Base-by-base conservation (phyloP, 306 rosid genomes). In the Quercus glauca region DNA sequence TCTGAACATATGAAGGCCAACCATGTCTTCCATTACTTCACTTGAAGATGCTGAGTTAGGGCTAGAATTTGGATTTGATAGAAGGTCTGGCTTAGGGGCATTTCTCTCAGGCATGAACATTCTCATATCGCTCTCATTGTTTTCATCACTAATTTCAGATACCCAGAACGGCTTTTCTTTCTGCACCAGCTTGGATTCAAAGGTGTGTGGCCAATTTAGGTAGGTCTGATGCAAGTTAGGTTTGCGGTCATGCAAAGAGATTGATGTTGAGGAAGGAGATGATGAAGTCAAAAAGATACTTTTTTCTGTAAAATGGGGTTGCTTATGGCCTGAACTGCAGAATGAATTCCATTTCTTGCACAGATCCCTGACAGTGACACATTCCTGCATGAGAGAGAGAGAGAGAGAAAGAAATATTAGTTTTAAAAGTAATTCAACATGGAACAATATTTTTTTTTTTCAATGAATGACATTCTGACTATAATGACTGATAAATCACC, bases 41-140 rank as follows among this genome's bases (percentile, higher is more conserved):
- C 98, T 93, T 23, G 98, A 91, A 67, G 97, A 93, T 29, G 98
- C 97, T 25, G 97, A 93, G 79, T 93, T 93, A 2, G 98, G 98
- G 69, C 97, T 91, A 0, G 98, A 93, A 78, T 93, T 93, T 0
- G 98, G 97, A 74, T 91, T 93, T 52, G 97, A 93, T 58, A 93
- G 80, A 49, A 93, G 97, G 8, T 90, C 97, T 7, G 98, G 98
- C n/a, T 89, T 93, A 15, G 88, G 83, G 35, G 74, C 82, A 80
- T 78, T 75, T 53, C 77, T 76, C 3, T 78, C 82, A 49, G 91
- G 89, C 77, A 85, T 86, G 86, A 88, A 80, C 86, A 82, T 78
- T 71, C 86, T 89, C 13, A 90, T 73, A 85, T 83, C 83, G 78
- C 85, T 77, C 52, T 83, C 92, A 67, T 68, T 69, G 33, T 79